Base-by-base conservation (phyloP, 371 early-diverging fungal species). In the Umbelopsis sp. region DNA sequence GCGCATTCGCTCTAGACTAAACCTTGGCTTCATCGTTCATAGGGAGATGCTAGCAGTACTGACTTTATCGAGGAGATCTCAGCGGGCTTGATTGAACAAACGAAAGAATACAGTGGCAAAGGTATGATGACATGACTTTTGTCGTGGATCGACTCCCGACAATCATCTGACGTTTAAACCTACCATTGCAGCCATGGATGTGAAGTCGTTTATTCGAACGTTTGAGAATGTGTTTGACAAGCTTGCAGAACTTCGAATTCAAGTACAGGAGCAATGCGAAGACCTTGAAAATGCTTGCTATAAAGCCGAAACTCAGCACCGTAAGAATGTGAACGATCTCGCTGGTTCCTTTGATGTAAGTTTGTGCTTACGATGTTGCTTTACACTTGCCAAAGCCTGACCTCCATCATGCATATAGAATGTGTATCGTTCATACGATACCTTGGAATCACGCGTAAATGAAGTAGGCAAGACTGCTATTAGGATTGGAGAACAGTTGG, bases 381-480 rank as follows among this genome's bases (percentile, higher is more conserved):
- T 32, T 53, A 38, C 11, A 16, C n/a, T 12, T 45, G 20, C 25
- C 44, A 1, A 22, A 16, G 8, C 52, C 16, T 51, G 16, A 29
- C 50, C 9, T 5, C 16, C 41, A n/a, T 44, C 1, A 4, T 57
- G 65, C 25, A 10, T 48, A 20, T 75, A 96, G 95, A 86, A 93
- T 76, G 87, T 95, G 32, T 88, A 92, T 81, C 77, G 89, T 76
- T 82, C 89, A 18, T 93, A 96, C 74, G 94, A 94, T 70, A 85
- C 84, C 45, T 81, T 98, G 44, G 97, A 98, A 75, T 80, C 85
- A 24, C 88, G 95, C 65, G 91, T 97, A 41, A 89, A 90, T 64
- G 94, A 96, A 70, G 96, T 98, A 11, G 95, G 97, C 70, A 94
- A 93, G 74, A 96, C 96, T 11, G 96, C 97, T n/a, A 91, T 97